These are phyloP conservation scores for Neophaeococcomyces mojaviensis DNA, from an alignment of 2,329 filamentous ascomycete genomes.

Conservation along the genomic window DNA sequence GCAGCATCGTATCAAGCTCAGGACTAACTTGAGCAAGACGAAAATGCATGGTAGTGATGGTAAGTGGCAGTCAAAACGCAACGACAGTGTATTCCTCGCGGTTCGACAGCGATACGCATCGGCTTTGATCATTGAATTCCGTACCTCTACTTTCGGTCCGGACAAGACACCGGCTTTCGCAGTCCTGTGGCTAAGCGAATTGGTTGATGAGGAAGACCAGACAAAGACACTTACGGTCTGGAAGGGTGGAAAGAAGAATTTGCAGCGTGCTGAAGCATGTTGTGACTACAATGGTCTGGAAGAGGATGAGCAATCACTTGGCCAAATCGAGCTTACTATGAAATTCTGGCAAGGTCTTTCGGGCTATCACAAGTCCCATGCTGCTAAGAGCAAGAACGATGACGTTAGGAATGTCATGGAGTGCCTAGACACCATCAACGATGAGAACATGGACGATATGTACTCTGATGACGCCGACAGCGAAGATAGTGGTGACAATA, in stretches of 20 bases:
- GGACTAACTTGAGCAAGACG: conserved; percentile 49
- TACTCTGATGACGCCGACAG: conserved; percentile 46
- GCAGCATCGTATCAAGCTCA: conserved; percentile 51
- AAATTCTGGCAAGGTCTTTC: conserved; percentile 57
- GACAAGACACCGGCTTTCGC: conserved; percentile 26
- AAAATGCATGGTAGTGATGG: conserved; percentile 62
- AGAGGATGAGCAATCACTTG: conserved; percentile 51
- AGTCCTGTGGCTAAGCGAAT: conserved; percentile 42
- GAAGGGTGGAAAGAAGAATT: conserved; percentile 48
- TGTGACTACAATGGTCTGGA: conserved; percentile 40
- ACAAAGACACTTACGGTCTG: conserved; percentile 56
- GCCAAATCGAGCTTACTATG: conserved; percentile 50
- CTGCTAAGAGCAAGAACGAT: conserved; percentile 43
- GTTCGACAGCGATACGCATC: conserved; percentile 26
- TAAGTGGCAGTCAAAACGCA: conserved; percentile 19
- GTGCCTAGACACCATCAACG: conserved; percentile 54
- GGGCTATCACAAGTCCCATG: conserved; percentile 50
- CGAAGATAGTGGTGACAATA: conserved; percentile 11
- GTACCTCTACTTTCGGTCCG: conserved; percentile 22
- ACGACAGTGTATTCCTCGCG: conserved; percentile 21
- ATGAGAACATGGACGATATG: conserved; percentile 54
- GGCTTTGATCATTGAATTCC: conserved; percentile 25
- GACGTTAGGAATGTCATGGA: conserved; percentile 56
- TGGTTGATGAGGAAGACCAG: conserved; percentile 58
- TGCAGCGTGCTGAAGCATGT: conserved; percentile 31